These are phyloP conservation scores for Stygiomarasmius scandens DNA, from an alignment of 1,284 basidiomycete genomes.

Conservation along the genomic window DNA sequence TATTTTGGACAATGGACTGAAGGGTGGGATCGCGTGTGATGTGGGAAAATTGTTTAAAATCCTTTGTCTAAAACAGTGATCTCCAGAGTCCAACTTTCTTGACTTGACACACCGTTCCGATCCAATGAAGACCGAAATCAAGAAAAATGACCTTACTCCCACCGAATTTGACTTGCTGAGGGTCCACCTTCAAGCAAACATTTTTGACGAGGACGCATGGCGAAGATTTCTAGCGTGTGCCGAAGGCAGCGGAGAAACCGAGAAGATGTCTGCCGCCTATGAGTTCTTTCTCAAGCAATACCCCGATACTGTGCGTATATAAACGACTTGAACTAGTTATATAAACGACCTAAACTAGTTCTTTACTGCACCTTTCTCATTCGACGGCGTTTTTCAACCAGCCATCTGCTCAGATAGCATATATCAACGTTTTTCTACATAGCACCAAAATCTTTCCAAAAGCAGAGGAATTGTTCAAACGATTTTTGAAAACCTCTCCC, in stretches of 20 bases:
- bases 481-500: constrained; percentile 79
- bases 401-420: constrained; percentile 79
- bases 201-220: constrained; percentile 70
- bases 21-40: too few relatives aligned
- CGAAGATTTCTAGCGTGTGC: constrained; percentile 67
- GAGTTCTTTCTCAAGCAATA: constrained; percentile 76
- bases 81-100: too few relatives aligned
- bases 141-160: too few relatives aligned
- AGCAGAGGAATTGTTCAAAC: constrained; percentile 79
- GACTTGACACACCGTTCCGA: too few relatives aligned
- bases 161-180: too few relatives aligned
- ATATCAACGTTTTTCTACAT: constrained; percentile 78
- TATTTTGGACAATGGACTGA: too few relatives aligned
- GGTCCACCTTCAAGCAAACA: constrained; percentile 26
- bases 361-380: too few relatives aligned
- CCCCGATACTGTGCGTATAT: constrained; percentile 70
- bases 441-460: constrained; percentile 63
- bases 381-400: constrained; percentile 25
- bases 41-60: too few relatives aligned
- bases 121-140: too few relatives aligned
- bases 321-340: constrained; percentile 14
- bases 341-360: too few relatives aligned
- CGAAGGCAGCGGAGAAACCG: constrained; percentile 66
- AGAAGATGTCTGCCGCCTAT: constrained; percentile 70
- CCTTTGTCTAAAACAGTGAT: too few relatives aligned